These are phyloP conservation scores for Globisporangium ultimum DNA, from an alignment of 352 stramenopile species.

Conservation along the genomic window DNA sequence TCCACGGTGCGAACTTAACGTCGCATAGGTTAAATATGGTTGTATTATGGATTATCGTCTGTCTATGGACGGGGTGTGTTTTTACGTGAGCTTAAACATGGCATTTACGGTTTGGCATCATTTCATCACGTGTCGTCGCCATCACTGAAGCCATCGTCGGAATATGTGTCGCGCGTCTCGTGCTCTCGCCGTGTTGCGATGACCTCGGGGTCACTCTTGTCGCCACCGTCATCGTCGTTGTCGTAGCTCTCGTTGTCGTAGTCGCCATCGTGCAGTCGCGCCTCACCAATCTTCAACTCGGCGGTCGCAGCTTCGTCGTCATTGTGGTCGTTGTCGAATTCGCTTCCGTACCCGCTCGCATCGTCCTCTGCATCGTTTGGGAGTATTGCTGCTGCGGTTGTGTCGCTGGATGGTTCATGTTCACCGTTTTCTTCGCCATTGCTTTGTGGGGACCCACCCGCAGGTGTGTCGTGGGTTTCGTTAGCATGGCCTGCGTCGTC, in stretches of 20 bases:
- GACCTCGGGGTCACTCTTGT: constrained; percentile 18
- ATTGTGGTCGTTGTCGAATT: constrained; percentile 41
- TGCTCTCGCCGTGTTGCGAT: background rate
- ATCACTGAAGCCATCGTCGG: constrained; percentile 39
- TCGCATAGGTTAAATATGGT: background rate
- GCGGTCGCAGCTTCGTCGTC: background rate
- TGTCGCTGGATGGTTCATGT: background rate
- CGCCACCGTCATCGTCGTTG: constrained; percentile 14
- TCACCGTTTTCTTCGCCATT: background rate
- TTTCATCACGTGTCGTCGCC: constrained; percentile 5
- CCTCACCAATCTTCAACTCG: background rate
- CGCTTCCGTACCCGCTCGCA: constrained; percentile 26
- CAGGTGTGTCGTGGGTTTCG: background rate
- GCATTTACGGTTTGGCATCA: background rate
- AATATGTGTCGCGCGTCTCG: constrained; percentile 14
- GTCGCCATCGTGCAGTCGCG: constrained; percentile 20
- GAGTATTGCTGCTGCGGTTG: background rate
- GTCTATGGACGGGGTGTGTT: background rate
- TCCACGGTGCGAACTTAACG: background rate
- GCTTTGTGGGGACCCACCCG: background rate
- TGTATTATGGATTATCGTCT: background rate
- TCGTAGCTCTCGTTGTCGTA: constrained; percentile 42
- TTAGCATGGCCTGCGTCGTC: background rate
- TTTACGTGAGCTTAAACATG: background rate
- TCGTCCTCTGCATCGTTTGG: constrained; percentile 1